These are phyloP conservation scores for Fusarium heterosporum DNA, from an alignment of 2,329 filamentous ascomycete genomes.

Conservation along the genomic window DNA sequence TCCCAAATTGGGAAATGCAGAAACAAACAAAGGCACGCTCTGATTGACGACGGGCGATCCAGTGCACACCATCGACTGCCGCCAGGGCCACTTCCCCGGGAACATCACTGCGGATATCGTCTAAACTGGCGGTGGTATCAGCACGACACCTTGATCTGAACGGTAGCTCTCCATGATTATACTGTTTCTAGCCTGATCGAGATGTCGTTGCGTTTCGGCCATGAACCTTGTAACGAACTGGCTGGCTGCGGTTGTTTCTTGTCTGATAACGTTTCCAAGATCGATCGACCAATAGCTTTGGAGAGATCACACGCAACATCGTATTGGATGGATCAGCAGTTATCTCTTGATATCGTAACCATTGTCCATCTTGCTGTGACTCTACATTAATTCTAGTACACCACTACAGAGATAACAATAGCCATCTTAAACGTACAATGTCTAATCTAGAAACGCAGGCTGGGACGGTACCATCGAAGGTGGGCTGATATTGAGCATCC, in stretches of 20 bases:
- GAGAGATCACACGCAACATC: constrained; percentile 36
- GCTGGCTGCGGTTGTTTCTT: constrained; percentile 39
- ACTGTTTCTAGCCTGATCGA: constrained; percentile 38
- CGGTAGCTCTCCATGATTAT: constrained; percentile 29
- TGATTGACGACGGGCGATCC: constrained; percentile 3
- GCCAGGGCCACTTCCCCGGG: constrained; percentile 42
- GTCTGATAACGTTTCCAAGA: constrained; percentile 38
- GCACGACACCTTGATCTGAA: constrained; percentile 34
- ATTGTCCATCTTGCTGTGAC: constrained; percentile 3
- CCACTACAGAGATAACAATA: constrained; percentile 24
- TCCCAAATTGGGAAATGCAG: constrained; percentile 33
- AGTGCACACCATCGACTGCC: constrained; percentile 41
- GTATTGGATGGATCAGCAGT: constrained; percentile 4
- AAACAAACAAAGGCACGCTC: constrained; percentile 10
- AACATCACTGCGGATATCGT: constrained; percentile 36
- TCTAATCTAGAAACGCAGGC: constrained; percentile 4
- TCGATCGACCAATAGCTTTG: constrained; percentile 26
- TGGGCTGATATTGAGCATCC: constrained; percentile 33
- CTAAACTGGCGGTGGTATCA: constrained; percentile 20
- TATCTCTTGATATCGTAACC: constrained; percentile 3
- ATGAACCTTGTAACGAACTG: constrained; percentile 37
- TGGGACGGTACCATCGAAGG: constrained; percentile 26
- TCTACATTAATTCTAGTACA: not conserved
- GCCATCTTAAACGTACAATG: constrained; percentile 24
- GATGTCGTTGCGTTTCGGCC: constrained; percentile 33